Percentiles rank a stretch among this genome's conserved stretches.
Conservation (phyloP, 75 land plant species). For the Pinus tabuliformis region DNA sequence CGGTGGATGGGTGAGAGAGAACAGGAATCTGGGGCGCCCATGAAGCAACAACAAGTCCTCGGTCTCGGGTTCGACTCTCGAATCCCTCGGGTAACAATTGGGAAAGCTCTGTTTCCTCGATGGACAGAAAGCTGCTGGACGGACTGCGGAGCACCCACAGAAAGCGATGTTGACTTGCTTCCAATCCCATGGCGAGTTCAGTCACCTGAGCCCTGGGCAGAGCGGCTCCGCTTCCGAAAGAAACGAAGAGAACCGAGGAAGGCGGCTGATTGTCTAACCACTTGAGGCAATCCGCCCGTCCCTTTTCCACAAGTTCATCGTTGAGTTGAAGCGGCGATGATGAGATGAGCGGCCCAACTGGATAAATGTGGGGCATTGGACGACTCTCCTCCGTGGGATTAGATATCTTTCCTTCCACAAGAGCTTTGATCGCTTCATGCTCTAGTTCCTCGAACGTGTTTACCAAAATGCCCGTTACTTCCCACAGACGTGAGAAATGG, state of each 20-base stretch:
- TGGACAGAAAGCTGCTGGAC: neutral
- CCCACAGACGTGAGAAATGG: conserved; percentile 3
- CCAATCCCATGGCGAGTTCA: neutral
- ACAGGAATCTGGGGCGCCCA: conserved; percentile 39
- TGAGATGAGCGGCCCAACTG: neutral
- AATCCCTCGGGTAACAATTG: conserved; percentile 31
- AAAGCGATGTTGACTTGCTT: neutral
- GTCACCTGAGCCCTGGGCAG: neutral
- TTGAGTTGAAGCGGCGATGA: neutral
- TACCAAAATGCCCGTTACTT: conserved; percentile 35
- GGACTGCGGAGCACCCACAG: neutral
- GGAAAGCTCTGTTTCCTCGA: conserved; percentile 9
- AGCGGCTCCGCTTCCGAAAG: neutral
- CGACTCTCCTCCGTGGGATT: neutral
- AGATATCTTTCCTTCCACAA: neutral
- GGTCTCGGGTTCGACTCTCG: conserved; percentile 19
- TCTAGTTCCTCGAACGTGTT: conserved; percentile 37
- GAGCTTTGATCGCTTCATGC: conserved; percentile 13
- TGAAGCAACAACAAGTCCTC: neutral
- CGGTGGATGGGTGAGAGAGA: conserved; percentile 22
- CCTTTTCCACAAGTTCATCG: neutral
- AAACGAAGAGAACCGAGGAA: neutral
- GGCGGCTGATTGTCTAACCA: neutral
- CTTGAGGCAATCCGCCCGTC: neutral
- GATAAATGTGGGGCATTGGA: neutral